Conservation (phyloP, 148 eudicot species). For the Chenopodium formosanum region DNA sequence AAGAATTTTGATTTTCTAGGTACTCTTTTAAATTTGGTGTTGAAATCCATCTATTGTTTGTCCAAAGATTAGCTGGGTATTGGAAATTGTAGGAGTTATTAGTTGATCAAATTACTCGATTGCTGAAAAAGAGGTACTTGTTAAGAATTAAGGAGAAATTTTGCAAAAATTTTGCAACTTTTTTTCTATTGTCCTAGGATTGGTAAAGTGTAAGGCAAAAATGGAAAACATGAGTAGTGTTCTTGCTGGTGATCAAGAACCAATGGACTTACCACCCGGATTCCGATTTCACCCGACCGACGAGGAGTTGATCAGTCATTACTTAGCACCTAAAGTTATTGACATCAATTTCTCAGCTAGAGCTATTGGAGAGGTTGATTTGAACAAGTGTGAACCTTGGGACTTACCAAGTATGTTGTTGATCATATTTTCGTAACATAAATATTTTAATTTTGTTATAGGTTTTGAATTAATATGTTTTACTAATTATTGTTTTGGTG, state of each 20-base stretch:
- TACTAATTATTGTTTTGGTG: not conserved
- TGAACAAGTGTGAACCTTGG: slow-evolving; percentile 96
- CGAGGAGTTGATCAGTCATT: slow-evolving; percentile 80
- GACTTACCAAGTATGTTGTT: slow-evolving; percentile 70
- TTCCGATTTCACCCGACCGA: slow-evolving; percentile 88
- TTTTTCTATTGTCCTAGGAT: not conserved
- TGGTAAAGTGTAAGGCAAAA: not conserved
- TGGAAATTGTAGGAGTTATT: slow-evolving; percentile 29
- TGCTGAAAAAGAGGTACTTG: slow-evolving; percentile 23
- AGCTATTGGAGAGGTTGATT: slow-evolving; percentile 82
- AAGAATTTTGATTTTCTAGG: slow-evolving; percentile 19
- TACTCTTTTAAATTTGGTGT: slow-evolving; percentile 18
- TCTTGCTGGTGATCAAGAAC: slow-evolving; percentile 26
- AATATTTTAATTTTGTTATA: not conserved
- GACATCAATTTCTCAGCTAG: slow-evolving; percentile 50
- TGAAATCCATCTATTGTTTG: not conserved
- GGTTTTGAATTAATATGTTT: not conserved
- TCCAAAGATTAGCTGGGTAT: slow-evolving; percentile 16
- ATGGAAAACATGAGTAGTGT: slow-evolving; percentile 31
- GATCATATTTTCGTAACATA: not conserved
- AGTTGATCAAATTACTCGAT: slow-evolving; percentile 22
- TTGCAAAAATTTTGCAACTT: not conserved
- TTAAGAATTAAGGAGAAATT: not conserved
- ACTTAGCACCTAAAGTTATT: slow-evolving; percentile 52
- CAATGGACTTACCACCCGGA: slow-evolving; percentile 75